Conservation (phyloP, 306 rosid genomes). For the Dicorynia guianensis region DNA sequence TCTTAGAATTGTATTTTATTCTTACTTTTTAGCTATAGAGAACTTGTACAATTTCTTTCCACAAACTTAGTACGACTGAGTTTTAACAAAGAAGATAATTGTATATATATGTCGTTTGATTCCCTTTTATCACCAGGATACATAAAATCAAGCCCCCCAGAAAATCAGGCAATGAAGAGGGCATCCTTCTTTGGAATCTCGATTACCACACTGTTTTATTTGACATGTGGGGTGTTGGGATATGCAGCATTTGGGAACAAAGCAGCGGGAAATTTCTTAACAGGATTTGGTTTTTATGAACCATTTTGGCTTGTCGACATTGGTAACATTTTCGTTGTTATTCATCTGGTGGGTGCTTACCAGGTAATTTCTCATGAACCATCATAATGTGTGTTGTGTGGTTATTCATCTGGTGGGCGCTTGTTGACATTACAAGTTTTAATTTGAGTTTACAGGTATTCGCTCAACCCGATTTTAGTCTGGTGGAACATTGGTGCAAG, state of each 20-base stretch:
- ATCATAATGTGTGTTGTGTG: too few relatives aligned
- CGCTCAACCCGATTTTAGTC: conserved; percentile 41
- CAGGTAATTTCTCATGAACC: conserved; percentile 45
- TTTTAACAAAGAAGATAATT: background rate
- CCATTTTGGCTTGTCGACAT: conserved; percentile 59
- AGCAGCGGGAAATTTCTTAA: conserved; percentile 63
- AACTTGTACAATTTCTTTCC: background rate
- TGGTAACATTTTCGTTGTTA: conserved; percentile 49
- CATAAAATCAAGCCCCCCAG: conserved; percentile 59
- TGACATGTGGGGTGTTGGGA: conserved; percentile 51
- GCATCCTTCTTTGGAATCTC: conserved; percentile 27
- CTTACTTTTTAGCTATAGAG: background rate
- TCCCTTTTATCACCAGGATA: conserved; percentile 40
- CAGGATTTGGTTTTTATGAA: conserved; percentile 70
- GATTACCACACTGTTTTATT: conserved; percentile 44
- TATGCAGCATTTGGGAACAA: conserved; percentile 59
- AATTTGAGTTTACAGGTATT: conserved; percentile 37
- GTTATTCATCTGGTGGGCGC: too few relatives aligned
- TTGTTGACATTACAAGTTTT: too few relatives aligned
- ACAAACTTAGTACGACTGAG: too few relatives aligned
- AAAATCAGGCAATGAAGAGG: conserved; percentile 54
- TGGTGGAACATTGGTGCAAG: conserved; percentile 40
- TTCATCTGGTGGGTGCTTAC: conserved; percentile 58
- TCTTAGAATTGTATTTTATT: background rate
- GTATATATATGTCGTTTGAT: background rate